These are phyloP conservation scores for Crucibulum laeve DNA, from an alignment of 768 basidiomycete species.

Conservation along the genomic window DNA sequence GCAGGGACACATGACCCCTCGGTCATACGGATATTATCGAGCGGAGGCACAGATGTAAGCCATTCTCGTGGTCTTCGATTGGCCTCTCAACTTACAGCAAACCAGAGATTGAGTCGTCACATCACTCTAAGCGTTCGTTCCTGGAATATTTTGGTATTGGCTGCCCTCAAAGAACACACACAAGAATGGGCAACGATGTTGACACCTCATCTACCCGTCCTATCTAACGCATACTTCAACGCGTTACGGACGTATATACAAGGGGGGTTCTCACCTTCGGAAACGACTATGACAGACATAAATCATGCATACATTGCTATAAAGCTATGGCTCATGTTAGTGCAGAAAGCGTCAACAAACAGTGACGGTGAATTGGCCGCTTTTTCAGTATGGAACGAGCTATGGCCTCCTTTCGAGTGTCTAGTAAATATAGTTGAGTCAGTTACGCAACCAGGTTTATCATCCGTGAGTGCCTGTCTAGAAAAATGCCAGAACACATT, in stretches of 20 bases:
- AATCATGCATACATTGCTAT: slow-evolving; percentile 67
- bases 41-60: slow-evolving; percentile 31
- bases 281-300: slow-evolving; percentile 50
- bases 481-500: slow-evolving; percentile 1
- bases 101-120: slow-evolving; percentile 28
- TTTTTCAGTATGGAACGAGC: slow-evolving; percentile 63
- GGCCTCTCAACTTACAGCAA: neutral
- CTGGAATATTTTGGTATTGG: slow-evolving; percentile 64
- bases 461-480: slow-evolving; percentile 26
- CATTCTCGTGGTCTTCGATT: neutral
- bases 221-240: slow-evolving; percentile 41
- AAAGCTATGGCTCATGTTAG: slow-evolving; percentile 68
- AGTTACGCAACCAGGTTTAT: slow-evolving; percentile 38
- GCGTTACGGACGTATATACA: slow-evolving; percentile 38
- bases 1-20: slow-evolving; percentile 39
- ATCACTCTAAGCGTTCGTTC: slow-evolving; percentile 40
- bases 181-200: slow-evolving; percentile 34
- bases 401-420: slow-evolving; percentile 69
- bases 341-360: slow-evolving; percentile 28
- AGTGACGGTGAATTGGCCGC: slow-evolving; percentile 26
- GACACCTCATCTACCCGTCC: slow-evolving; percentile 45
- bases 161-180: slow-evolving; percentile 40
- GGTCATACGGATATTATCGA: slow-evolving; percentile 33
- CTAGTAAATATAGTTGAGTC: slow-evolving; percentile 45
- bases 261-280: slow-evolving; percentile 29